phyloP scores from a whole-genome alignment of 768 basidiomycete genomes.

The Mycena vulgaris region DNA sequence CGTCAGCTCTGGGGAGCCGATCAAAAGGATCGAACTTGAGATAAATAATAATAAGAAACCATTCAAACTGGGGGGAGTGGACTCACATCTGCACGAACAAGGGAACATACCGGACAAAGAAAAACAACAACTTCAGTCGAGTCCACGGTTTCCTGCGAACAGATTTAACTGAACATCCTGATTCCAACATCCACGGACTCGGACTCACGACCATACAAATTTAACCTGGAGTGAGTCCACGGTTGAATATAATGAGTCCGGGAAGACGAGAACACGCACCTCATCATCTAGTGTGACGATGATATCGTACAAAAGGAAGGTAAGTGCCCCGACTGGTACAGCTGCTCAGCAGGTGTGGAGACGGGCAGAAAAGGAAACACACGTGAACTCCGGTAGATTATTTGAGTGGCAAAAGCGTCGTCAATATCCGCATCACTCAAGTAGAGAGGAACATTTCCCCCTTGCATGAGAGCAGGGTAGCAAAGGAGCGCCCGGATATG shows the following conservation, averaged over 20 bases:
- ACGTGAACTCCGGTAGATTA: constrained; percentile 29
- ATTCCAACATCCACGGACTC: constrained; percentile 8
- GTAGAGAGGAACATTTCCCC: neutral
- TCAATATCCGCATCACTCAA: neutral
- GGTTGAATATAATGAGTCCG: neutral
- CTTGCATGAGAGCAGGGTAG: constrained; percentile 21
- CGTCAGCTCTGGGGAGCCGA: constrained; percentile 52
- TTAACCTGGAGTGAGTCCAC: constrained; percentile 47
- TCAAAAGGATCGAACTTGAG: constrained; percentile 50
- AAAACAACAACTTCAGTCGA: constrained; percentile 54
- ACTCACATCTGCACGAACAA: constrained; percentile 54
- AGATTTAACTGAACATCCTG: constrained; percentile 10
- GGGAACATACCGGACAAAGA: constrained; percentile 56
- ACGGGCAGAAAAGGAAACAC: constrained; percentile 10
- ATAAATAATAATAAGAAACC: neutral
- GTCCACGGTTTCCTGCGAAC: constrained; percentile 47
- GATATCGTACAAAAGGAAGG: constrained; percentile 60
- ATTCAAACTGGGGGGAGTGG: neutral
- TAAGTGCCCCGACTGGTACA: constrained; percentile 51
- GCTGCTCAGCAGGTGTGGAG: neutral
- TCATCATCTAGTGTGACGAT: constrained; percentile 58
- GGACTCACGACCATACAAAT: constrained; percentile 59
- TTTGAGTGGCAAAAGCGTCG: constrained; percentile 20
- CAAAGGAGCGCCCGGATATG: neutral
- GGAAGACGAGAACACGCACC: constrained; percentile 40